Base-by-base conservation (phyloP, 2,329 filamentous ascomycete genomes). In the Parascedosporium putredinis region DNA sequence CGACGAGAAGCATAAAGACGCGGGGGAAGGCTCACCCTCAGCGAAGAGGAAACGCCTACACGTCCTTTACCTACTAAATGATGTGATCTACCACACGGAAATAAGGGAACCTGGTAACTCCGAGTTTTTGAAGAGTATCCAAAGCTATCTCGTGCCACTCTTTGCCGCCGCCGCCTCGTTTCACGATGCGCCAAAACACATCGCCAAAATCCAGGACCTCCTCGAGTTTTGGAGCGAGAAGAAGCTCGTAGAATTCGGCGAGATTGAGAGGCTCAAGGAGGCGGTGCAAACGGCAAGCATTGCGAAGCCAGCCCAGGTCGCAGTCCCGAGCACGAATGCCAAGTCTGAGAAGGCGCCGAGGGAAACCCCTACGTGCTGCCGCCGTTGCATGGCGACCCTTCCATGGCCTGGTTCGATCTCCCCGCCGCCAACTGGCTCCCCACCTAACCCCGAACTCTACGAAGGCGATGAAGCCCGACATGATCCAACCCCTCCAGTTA, bases 401-500 rank as follows among this genome's bases (percentile, higher is more conserved):
- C 78, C 0, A 80, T 76, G 3, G 81, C 84, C 0, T 95, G 84
- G 78, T 86, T 89, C 65, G 88, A 95, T 55, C 70, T 94, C 1
- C 88, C 88, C 0, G 88, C 88, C 1, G 84, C 81, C 2, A 91
- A 87, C 55, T 83, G 90, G 72, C 76, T 95, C 85, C 85, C 4
- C 83, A 86, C 50, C 80, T 95, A 52, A 78, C 85, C 34, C 86
- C 84, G 4, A 84, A 91, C 59, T 88, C 85, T 1, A 81, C 79
- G 7, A 74, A 78, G 46, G 81, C 88, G 5, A 88, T 95, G 68
- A 80, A 83, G 40, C 76, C 85, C 0, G 72, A 79, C 6, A 74
- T 81, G 57, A 78, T 91, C 55, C 83, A 80, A 55, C 85, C 88
- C 3, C 69, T 93, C 29, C 81, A 84, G 50, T 78, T 94, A 49